Percentiles rank a stretch among this genome's conserved stretches.
phyloP scores from a whole-genome alignment of 1,139 yeast genomes.

The Candida glucosophila region DNA sequence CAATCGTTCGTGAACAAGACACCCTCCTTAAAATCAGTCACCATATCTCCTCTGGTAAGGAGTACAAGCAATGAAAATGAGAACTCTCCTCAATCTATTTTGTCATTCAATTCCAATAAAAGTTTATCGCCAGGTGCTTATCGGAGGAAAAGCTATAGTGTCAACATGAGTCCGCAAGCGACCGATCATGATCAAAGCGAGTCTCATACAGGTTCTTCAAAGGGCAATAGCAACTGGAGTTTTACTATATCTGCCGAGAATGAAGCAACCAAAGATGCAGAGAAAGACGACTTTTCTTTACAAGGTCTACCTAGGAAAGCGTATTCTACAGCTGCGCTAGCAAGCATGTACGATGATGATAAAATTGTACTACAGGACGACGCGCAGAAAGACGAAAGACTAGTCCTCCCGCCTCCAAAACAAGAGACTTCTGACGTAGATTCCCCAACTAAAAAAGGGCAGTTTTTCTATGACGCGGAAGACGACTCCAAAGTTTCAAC shows the following conservation, averaged over 20 bases:
- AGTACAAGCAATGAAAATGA: slow-evolving; percentile 7
- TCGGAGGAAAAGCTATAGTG: slow-evolving; percentile 5
- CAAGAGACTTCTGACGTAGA: not conserved
- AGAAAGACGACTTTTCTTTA: too few relatives aligned
- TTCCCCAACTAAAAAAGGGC: too few relatives aligned
- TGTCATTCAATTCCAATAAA: slow-evolving; percentile 8
- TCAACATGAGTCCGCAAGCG: too few relatives aligned
- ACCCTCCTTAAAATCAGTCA: slow-evolving; percentile 30
- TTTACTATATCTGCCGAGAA: too few relatives aligned
- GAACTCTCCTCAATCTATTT: slow-evolving; percentile 13
- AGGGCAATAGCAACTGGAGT: too few relatives aligned
- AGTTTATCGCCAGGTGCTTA: slow-evolving; percentile 5
- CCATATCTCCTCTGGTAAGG: slow-evolving; percentile 31
- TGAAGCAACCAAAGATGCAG: too few relatives aligned
- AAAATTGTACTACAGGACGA: too few relatives aligned
- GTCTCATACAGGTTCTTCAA: too few relatives aligned
- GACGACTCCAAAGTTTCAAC: slow-evolving; percentile 3
- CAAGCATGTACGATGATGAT: slow-evolving; percentile 2
- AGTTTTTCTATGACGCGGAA: not conserved
- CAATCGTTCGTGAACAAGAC: slow-evolving; percentile 12
- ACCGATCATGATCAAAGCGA: too few relatives aligned
- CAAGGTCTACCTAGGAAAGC: too few relatives aligned
- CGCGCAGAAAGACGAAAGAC: not conserved
- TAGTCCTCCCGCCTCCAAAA: not conserved
- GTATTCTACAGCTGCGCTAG: slow-evolving; percentile 3